Evolutionary conservation across 345 rosid species (phyloP).

Genomic region (Toxicodendron radicans): DNA sequence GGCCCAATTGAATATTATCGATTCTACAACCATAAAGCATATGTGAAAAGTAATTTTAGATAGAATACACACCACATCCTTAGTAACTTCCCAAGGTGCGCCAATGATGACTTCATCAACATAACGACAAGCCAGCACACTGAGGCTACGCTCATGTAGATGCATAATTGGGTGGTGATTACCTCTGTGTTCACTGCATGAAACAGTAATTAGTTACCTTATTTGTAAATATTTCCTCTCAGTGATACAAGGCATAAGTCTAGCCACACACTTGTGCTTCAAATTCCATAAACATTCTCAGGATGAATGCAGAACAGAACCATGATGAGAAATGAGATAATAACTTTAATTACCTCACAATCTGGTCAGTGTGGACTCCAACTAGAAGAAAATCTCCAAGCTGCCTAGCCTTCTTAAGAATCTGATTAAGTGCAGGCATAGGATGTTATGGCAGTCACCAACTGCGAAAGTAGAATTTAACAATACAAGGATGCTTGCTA

Average conservation of each 20-base stretch:
- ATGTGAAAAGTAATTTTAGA: neutral
- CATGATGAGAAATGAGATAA: conserved; percentile 13
- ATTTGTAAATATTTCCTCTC: conserved; percentile 6
- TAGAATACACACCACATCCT: conserved; percentile 65
- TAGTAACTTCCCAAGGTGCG: conserved; percentile 92
- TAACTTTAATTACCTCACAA: conserved; percentile 62
- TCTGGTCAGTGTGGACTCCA: conserved; percentile 84
- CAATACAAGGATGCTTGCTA: conserved; percentile 4
- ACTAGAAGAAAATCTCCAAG: conserved; percentile 93
- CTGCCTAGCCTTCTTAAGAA: conserved; percentile 83
- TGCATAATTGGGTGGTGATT: conserved; percentile 76
- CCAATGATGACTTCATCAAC: conserved; percentile 99
- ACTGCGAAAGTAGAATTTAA: conserved; percentile 1
- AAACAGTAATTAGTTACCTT: conserved; percentile 5
- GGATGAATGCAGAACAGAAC: conserved; percentile 1
- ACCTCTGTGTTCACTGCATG: conserved; percentile 77
- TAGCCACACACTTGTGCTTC: neutral
- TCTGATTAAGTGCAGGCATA: conserved; percentile 39
- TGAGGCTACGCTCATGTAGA: conserved; percentile 87
- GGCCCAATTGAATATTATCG: neutral
- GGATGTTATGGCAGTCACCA: neutral
- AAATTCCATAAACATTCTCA: neutral
- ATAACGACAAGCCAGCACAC: conserved; percentile 89
- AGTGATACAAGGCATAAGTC: conserved; percentile 2
- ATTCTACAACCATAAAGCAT: neutral